A percentile compares a stretch with the other conserved stretches of the same genome.
Evolutionary conservation across 176 grass and related monocot genomes (phyloP).

Genomic region (Avena eriantha): DNA sequence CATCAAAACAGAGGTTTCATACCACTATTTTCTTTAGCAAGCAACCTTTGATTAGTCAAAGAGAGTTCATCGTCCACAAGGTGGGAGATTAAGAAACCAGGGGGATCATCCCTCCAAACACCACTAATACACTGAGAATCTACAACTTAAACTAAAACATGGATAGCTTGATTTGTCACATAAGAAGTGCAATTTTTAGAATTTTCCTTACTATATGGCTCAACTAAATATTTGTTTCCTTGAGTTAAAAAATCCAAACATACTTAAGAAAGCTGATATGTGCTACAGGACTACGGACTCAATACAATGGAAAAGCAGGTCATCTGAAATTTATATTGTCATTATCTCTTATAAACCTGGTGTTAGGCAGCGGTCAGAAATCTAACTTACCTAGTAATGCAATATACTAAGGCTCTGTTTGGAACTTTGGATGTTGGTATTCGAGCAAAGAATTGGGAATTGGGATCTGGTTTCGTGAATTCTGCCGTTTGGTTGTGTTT

Average conservation of each 20-base stretch:
- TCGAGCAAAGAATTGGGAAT: too few relatives aligned
- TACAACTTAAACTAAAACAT: not conserved
- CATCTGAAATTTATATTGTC: constrained; percentile 23
- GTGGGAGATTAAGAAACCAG: not conserved
- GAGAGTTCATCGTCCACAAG: not conserved
- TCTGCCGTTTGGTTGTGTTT: too few relatives aligned
- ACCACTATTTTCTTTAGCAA: not conserved
- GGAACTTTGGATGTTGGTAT: too few relatives aligned
- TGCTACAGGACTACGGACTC: not conserved
- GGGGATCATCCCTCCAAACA: not conserved
- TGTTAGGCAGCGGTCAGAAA: constrained; percentile 16
- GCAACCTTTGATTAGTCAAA: not conserved
- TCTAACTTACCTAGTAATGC: not conserved
- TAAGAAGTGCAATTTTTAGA: not conserved
- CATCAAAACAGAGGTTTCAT: not conserved
- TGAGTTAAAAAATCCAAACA: not conserved
- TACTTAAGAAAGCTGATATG: constrained; percentile 22
- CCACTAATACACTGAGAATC: not conserved
- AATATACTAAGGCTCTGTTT: not conserved
- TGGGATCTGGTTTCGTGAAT: too few relatives aligned
- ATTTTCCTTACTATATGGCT: not conserved
- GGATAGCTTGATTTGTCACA: not conserved
- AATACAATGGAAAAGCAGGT: constrained; percentile 4
- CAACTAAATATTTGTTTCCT: constrained; percentile 1
- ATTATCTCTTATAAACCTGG: constrained; percentile 13